Conservation (phyloP, 768 basidiomycete genomes). For the Zangia roseola region DNA sequence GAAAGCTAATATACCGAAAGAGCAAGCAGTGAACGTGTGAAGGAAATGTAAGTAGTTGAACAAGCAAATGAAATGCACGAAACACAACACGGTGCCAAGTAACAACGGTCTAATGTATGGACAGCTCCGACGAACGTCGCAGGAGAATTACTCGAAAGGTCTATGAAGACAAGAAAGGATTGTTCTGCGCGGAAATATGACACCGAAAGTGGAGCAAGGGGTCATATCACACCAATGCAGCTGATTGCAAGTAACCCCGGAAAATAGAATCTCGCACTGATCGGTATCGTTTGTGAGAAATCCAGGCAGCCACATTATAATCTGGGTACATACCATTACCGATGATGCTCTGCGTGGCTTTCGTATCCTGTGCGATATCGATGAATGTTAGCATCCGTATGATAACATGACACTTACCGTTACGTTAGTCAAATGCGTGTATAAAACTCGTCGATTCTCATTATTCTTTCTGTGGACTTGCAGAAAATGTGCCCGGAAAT, state of each 20-base stretch:
- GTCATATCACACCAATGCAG: constrained; percentile 57
- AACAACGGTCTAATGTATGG: constrained; percentile 9
- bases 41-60: constrained; percentile 7
- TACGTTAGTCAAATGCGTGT: constrained; percentile 79
- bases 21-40: background rate
- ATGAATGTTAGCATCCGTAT: background rate
- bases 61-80: background rate
- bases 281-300: constrained; percentile 10
- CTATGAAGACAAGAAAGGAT: constrained; percentile 9
- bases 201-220: background rate
- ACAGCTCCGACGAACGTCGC: background rate
- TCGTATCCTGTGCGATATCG: constrained; percentile 59
- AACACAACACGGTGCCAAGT: background rate
- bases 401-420: constrained; percentile 47
- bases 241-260: constrained; percentile 70
- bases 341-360: constrained; percentile 81
- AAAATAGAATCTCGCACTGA: constrained; percentile 74
- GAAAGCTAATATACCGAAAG: background rate
- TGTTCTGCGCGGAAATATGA: background rate
- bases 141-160: background rate
- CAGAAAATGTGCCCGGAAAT: constrained; percentile 86
- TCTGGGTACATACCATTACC: constrained; percentile 58
- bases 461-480: constrained; percentile 79
- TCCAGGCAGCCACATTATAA: background rate
- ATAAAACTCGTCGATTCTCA: constrained; percentile 76